phyloP scores from a whole-genome alignment of 176 grass and related monocot genomes.

The Phoenix dactylifera region DNA sequence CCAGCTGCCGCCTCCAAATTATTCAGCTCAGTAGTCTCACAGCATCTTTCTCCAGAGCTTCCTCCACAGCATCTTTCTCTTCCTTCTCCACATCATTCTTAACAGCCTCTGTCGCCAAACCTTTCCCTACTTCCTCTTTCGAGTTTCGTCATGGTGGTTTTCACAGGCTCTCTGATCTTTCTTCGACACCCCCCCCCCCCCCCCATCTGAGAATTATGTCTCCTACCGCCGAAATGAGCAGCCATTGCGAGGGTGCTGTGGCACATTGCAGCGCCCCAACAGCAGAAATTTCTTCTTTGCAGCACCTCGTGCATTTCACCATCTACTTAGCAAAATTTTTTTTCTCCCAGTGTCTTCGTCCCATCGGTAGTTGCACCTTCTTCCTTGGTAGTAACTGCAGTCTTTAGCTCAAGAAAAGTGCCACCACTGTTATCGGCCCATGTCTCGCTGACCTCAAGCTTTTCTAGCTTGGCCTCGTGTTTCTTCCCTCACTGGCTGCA shows the following conservation, averaged over 20 bases:
- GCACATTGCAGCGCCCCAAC: slow-evolving; percentile 34
- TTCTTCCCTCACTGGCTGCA: slow-evolving; percentile 28
- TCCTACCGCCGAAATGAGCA: slow-evolving; percentile 37
- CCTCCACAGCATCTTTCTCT: no score
- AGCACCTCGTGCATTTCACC: slow-evolving; percentile 29
- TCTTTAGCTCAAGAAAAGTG: background rate
- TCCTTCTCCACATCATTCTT: no score
- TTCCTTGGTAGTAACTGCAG: background rate
- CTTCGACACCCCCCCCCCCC: no score
- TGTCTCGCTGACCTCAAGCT: background rate
- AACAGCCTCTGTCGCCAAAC: no score
- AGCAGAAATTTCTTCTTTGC: slow-evolving; percentile 22
- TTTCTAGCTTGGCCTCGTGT: slow-evolving; percentile 26
- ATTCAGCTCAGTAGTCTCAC: no score
- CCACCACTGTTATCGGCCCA: background rate
- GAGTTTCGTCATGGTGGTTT: no score
- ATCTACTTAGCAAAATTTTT: slow-evolving; percentile 22
- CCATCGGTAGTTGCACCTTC: background rate
- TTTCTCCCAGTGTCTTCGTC: slow-evolving; percentile 15
- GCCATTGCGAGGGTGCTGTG: slow-evolving; percentile 16
- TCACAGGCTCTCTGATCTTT: no score
- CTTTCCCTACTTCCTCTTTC: no score
- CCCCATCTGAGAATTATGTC: slow-evolving; percentile 7
- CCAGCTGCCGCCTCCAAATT: no score
- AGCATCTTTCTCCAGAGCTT: no score